Evolutionary conservation across 2,329 filamentous ascomycete genomes (phyloP).

Genomic region (Penicillium nordicum): DNA sequence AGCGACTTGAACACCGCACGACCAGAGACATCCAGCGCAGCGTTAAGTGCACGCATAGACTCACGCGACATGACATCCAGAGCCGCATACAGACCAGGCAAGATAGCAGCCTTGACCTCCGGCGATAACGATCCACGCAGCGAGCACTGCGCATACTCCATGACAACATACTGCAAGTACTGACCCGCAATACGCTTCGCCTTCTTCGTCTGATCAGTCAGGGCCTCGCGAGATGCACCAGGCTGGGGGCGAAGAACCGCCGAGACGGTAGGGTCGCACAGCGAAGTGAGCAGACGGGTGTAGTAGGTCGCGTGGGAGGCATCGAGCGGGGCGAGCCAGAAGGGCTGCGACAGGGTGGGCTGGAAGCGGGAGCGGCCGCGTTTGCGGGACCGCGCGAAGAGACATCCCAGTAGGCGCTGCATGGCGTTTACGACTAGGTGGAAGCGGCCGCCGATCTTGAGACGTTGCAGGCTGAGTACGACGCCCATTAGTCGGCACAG

Average conservation of each 20-base stretch:
- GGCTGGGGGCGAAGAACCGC: slow-evolving; percentile 45
- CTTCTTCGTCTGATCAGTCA: slow-evolving; percentile 59
- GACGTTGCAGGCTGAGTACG: slow-evolving; percentile 56
- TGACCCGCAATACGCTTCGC: slow-evolving; percentile 57
- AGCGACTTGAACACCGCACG: slow-evolving; percentile 52
- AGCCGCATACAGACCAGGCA: slow-evolving; percentile 52
- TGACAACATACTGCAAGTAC: slow-evolving; percentile 56
- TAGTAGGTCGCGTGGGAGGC: slow-evolving; percentile 49
- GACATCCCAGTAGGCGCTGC: slow-evolving; percentile 52
- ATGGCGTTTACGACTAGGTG: slow-evolving; percentile 57
- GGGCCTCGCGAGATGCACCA: slow-evolving; percentile 40
- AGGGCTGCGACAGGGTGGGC: slow-evolving; percentile 28
- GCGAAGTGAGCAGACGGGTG: slow-evolving; percentile 55
- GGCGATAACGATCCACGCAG: slow-evolving; percentile 50
- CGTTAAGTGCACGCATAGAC: slow-evolving; percentile 50
- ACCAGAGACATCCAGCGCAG: slow-evolving; percentile 50
- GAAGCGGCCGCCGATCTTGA: slow-evolving; percentile 58
- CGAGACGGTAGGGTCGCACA: slow-evolving; percentile 60
- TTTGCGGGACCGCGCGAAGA: slow-evolving; percentile 51
- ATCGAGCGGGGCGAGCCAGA: slow-evolving; percentile 36
- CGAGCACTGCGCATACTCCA: slow-evolving; percentile 54
- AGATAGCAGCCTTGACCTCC: slow-evolving; percentile 51
- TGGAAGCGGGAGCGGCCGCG: slow-evolving; percentile 27
- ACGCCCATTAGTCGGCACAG: slow-evolving; percentile 53
- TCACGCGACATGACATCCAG: slow-evolving; percentile 52